Base-by-base conservation (phyloP, 73 alveolate species). In the Tetrahymena borealis region DNA sequence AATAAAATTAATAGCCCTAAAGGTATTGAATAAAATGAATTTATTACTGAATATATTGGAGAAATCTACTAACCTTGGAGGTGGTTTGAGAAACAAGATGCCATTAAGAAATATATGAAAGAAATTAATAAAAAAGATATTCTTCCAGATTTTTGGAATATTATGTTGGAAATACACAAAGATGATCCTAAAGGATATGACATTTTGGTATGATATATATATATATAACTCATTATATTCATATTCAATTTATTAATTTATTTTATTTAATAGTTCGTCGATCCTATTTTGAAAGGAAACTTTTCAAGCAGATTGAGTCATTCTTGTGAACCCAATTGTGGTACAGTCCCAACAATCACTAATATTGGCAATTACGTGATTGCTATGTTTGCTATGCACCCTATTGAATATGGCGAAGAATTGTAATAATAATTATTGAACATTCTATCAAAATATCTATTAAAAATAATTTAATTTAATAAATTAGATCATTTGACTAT, bases 51-150 rank as follows among this genome's bases (percentile, higher is more conserved):
- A 37, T 98, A 98, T 96, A 95, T 98, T 38, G 99, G 99, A 85
- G 99, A 98, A 94, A 95, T 98, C 18, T 98, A 97, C 94, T 93
- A 98, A 28, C 99, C 99, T 7, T 98, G 99, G 98, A 95, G 96
- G 94, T 98, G 99, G 99, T 98, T 94, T 94, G 99, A 98, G 93
- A 98, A 98, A 92, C 97, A 98, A 91, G 99, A 98, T 95, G 97
- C 98, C n/a, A 96, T 98, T 85, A 98, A 98, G 92, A 91, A 97
- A 41, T 97, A 97, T 40, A 95, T 97, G 96, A 97, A 96, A 91
- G 96, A 93, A 39, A 91, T 39, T 33, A 96, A 94, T 39, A 96
- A 98, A 78, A 98, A 97, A 95, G 99, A 98, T 38, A 96, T 93
- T 18, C 39, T 98, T 37, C 99, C 99, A 7, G 99, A 98, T 94